These are phyloP conservation scores for Cladorrhinum sp. DNA, from an alignment of 2,329 filamentous ascomycete species.

Conservation along the genomic window DNA sequence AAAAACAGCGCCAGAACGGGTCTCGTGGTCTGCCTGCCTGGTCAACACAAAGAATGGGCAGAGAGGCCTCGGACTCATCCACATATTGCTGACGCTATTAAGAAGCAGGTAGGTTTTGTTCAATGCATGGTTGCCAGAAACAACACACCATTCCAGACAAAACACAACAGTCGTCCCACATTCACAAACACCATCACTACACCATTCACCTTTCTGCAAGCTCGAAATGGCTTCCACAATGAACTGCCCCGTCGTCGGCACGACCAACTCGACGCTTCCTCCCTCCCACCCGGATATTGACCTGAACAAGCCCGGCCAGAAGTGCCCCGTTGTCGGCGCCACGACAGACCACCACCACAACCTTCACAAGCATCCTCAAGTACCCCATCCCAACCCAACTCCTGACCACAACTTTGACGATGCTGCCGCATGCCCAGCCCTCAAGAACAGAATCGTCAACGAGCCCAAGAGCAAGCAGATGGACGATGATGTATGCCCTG, in stretches of 20 bases:
- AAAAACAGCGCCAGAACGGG: neutral
- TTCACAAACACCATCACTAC: neutral
- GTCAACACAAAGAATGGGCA: slow-evolving; percentile 14
- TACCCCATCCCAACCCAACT: slow-evolving; percentile 28
- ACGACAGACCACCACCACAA: slow-evolving; percentile 41
- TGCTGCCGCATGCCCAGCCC: slow-evolving; percentile 39
- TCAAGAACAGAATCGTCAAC: slow-evolving; percentile 33
- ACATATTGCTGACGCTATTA: neutral
- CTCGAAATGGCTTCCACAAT: slow-evolving; percentile 27
- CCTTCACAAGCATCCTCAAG: slow-evolving; percentile 40
- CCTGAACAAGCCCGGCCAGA: slow-evolving; percentile 39
- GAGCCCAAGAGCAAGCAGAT: slow-evolving; percentile 39
- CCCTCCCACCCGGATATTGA: slow-evolving; percentile 41
- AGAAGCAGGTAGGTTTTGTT: neutral
- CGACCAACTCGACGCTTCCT: slow-evolving; percentile 40
- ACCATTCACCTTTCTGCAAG: too few relatives aligned
- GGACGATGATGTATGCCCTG: slow-evolving; percentile 43
- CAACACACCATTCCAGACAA: neutral
- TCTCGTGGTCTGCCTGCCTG: neutral
- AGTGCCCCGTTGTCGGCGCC: slow-evolving; percentile 41
- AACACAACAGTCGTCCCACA: neutral
- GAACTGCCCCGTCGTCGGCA: slow-evolving; percentile 42
- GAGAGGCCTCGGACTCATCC: neutral
- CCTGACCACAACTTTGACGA: slow-evolving; percentile 31
- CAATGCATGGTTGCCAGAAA: neutral